Evolutionary conservation across 139 green algal species (phyloP).

Genomic region (Chlamydomonas sp.): DNA sequence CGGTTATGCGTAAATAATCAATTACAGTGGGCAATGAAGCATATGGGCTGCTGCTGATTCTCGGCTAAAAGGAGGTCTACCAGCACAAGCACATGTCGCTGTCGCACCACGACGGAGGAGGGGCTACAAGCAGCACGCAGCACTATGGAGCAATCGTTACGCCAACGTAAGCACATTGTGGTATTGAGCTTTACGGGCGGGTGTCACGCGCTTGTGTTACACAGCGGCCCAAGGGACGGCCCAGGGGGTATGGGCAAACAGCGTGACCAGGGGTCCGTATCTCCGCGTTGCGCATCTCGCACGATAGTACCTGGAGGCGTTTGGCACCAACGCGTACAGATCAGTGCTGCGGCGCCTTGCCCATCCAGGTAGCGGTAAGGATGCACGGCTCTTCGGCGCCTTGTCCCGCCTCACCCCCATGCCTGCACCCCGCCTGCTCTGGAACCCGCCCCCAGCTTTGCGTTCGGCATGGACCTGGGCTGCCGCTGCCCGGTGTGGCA

Average conservation of each 20-base stretch:
- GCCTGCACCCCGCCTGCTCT: background rate
- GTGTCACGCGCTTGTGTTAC: background rate
- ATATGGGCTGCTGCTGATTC: too few species aligned
- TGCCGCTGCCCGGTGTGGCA: slow-evolving; percentile 33
- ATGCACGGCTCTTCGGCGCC: too few species aligned
- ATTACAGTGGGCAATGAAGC: too few species aligned
- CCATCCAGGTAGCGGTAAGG: too few species aligned
- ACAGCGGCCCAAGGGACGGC: background rate
- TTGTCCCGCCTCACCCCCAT: background rate
- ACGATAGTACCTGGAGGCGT: background rate
- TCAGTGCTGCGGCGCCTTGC: too few species aligned
- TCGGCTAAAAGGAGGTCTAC: background rate
- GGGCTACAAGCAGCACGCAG: background rate
- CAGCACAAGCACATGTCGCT: background rate
- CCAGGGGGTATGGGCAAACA: background rate
- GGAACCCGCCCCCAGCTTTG: slow-evolving; percentile 18
- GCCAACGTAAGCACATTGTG: slow-evolving; percentile 7
- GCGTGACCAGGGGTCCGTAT: background rate
- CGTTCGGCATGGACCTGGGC: slow-evolving; percentile 36
- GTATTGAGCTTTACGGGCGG: background rate
- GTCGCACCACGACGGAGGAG: background rate
- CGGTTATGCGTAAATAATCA: too few species aligned
- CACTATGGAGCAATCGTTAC: slow-evolving; percentile 44
- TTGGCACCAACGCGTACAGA: background rate
- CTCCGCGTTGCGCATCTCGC: background rate